phyloP scores from a whole-genome alignment of 2,329 filamentous ascomycete species.

The Neurospora sp. region DNA sequence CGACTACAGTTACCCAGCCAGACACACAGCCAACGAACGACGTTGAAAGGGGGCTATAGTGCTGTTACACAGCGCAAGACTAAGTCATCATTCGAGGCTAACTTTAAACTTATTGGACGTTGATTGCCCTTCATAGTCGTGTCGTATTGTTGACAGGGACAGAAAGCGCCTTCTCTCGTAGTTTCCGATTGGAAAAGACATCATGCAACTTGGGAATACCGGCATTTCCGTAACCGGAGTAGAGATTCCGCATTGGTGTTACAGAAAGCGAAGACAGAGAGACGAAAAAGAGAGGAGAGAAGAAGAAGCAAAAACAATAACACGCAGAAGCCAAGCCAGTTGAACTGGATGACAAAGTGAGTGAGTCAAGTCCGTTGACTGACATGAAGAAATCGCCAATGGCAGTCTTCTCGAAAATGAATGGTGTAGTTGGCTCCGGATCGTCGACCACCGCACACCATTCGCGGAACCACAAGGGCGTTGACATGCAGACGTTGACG shows the following conservation, averaged over 20 bases:
- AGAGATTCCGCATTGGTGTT: neutral
- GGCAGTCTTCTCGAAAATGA: neutral
- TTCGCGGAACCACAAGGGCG: neutral
- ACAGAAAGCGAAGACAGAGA: neutral
- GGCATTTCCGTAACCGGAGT: neutral
- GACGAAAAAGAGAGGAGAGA: neutral
- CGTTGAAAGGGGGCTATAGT: neutral
- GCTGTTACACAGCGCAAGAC: neutral
- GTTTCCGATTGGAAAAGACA: neutral
- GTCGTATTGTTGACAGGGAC: neutral
- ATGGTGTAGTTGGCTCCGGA: neutral
- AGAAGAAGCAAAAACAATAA: neutral
- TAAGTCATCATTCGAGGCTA: neutral
- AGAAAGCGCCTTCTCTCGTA: neutral
- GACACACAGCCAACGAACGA: neutral
- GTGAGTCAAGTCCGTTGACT: neutral
- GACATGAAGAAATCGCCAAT: neutral
- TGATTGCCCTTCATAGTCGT: neutral
- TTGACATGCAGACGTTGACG: neutral
- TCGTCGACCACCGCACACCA: neutral
- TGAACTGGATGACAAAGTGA: neutral
- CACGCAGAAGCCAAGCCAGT: neutral
- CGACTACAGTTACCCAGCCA: neutral
- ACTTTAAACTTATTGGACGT: neutral
- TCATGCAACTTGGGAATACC: neutral